Evolutionary conservation across 305 asterid species (phyloP).

Genomic region (Ilex paraguariensis): DNA sequence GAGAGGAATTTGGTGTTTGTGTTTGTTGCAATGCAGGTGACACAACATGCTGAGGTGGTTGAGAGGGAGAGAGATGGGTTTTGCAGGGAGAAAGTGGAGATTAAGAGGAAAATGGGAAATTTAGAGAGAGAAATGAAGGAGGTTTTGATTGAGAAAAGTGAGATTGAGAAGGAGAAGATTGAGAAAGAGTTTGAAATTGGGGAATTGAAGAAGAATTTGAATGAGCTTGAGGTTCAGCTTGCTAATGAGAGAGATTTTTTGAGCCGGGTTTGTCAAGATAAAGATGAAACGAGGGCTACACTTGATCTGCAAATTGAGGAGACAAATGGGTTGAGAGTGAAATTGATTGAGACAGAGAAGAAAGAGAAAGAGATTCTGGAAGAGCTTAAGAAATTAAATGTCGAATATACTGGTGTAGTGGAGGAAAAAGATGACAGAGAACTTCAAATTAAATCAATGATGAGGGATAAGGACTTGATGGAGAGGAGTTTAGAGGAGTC

Average conservation of each 20-base stretch:
- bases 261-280: slow-evolving; percentile 28
- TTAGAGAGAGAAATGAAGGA: slow-evolving; percentile 36
- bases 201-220: slow-evolving; percentile 31
- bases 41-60: slow-evolving; percentile 28
- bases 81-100: slow-evolving; percentile 5
- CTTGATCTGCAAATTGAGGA: slow-evolving; percentile 37
- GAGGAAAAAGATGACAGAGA: slow-evolving; percentile 35
- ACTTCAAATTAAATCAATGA: slow-evolving; percentile 25
- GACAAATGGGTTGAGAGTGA: slow-evolving; percentile 22
- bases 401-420: slow-evolving; percentile 18
- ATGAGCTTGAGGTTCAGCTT: slow-evolving; percentile 25
- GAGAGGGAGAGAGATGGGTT: slow-evolving; percentile 22
- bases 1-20: slow-evolving; percentile 48
- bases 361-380: slow-evolving; percentile 19
- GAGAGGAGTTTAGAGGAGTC: slow-evolving; percentile 36
- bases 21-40: slow-evolving; percentile 37
- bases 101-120: slow-evolving; percentile 23
- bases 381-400: slow-evolving; percentile 33
- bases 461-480: slow-evolving; percentile 27
- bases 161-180: slow-evolving; percentile 23
- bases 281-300: slow-evolving; percentile 35
- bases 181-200: slow-evolving; percentile 39
- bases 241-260: slow-evolving; percentile 33
- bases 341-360: slow-evolving; percentile 37
- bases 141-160: slow-evolving; percentile 21